Evolutionary conservation across 164 flowering plant species (phyloP).

Genomic region (Annona cherimola): DNA sequence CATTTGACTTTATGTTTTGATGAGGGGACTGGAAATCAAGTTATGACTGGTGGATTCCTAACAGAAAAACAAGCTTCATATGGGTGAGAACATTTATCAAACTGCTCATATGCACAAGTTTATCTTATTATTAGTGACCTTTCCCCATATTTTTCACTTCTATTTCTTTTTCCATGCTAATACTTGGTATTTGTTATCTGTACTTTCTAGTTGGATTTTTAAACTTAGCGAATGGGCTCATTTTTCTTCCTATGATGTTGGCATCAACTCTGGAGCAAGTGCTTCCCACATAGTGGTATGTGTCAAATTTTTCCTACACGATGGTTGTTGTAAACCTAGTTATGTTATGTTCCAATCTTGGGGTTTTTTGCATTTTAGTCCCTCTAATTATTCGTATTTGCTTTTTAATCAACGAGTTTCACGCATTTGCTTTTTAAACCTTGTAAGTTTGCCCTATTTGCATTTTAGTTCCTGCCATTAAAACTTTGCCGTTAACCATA

Average conservation of each 20-base stretch:
- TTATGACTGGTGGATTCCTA: slow-evolving; percentile 89
- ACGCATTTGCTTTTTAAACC: too few relatives aligned
- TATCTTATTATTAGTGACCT: not conserved
- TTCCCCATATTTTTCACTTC: not conserved
- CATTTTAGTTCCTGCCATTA: too few relatives aligned
- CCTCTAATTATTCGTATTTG: too few relatives aligned
- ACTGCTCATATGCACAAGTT: not conserved
- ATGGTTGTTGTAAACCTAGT: too few relatives aligned
- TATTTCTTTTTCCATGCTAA: not conserved
- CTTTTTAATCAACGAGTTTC: too few relatives aligned
- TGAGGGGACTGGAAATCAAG: slow-evolving; percentile 90
- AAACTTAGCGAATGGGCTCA: slow-evolving; percentile 96
- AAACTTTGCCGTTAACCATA: too few relatives aligned
- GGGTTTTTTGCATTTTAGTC: too few relatives aligned
- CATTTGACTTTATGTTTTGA: slow-evolving; percentile 90
- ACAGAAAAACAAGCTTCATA: slow-evolving; percentile 92
- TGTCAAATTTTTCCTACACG: not conserved
- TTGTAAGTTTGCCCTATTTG: too few relatives aligned
- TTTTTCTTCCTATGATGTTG: slow-evolving; percentile 78
- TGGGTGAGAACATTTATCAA: slow-evolving; percentile 48
- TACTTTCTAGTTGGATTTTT: slow-evolving; percentile 71
- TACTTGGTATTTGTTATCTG: not conserved
- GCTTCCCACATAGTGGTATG: slow-evolving; percentile 85
- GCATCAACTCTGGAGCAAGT: slow-evolving; percentile 74
- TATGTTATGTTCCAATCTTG: too few relatives aligned